Evolutionary conservation across 495 filamentous ascomycete species (phyloP), one percentile per base, ranked within the genome.

Genomic region (Trichocladium antarcticum): DNA sequence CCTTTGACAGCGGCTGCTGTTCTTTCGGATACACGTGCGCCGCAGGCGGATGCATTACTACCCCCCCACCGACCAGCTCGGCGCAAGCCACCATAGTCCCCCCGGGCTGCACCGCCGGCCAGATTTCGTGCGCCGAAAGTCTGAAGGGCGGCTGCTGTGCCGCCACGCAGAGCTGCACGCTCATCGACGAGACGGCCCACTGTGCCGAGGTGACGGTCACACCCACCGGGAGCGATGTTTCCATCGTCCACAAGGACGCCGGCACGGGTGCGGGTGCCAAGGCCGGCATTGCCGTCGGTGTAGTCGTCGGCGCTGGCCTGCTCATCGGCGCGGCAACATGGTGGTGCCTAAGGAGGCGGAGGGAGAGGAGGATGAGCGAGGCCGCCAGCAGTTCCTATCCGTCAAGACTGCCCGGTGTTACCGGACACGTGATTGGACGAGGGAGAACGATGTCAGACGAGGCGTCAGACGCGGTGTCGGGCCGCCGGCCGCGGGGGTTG

Each of bases 61-160:
- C 66, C 15, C 32, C 53, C 15, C 40, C 49, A 19, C 38, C 61
- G 10, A 37, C 52, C 12, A 39, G 64, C 8, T 50, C 62, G 8
- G 19, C 50, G 1, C 32, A 37, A 12, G 31, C 54, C 7, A 24
- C 56, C 21, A 64, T 67, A 17, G 20, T 37, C 11, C 68, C 67
- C 6, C 50, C 67, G 2, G 64, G 73, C 51, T 93, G 87, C 56
- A 85, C 81, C 3, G 80, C 78, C 1, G 81, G 83, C 7, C 87
- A 84, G 64, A 84, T 85, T 49, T 65, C 77, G 42, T 89, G 85
- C 64, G 70, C 73, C 1, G 76, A 77, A 1, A 73, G 76, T 42
- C 79, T 84, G 48, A 74, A 78, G 3, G 80, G 80, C 38, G 85
- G 85, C 4, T 92, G 86, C 66, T 92, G 86, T 58, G 76, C 79